Evolutionary conservation across 352 stramenopile genomes (phyloP), one percentile per base, ranked within the genome.

Genomic region (Globisporangium alternatum): DNA sequence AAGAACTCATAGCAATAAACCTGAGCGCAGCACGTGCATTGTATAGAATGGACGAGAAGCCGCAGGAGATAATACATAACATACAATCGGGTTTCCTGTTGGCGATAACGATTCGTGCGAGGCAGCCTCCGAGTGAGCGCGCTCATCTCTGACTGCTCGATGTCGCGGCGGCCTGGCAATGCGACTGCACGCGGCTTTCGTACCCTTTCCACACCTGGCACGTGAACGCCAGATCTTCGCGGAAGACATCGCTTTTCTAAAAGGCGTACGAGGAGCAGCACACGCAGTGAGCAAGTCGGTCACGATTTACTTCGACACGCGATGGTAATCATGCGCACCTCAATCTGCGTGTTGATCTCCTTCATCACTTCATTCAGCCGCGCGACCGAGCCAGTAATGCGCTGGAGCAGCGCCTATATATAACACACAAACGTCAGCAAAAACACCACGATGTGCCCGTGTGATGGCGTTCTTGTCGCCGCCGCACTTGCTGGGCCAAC

Each of bases 151-250:
- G 54, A 37, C 2, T 30, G 44, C 15, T 64, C 7, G 65, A 39
- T 1, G 25, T n/a, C 2, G 41, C 65, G 12, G 60, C 75, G 22
- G 66, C 66, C 37, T 78, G 64, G 33, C 80, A 89, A 55, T 92
- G 80, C n/a, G 81, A 76, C 64, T 95, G 86, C 35, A 95, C 83
- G 33, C 83, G 83, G 31, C 77, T 91, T 58, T 95, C 80, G 67
- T 95, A 95, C 10, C 86, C 83, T 57, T 86, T 91, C 86, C 86
- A 95, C 37, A 95, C 82, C 64, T 90, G 78, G 43, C 83, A 93
- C 25, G 83, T 91, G 62, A 90, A 76, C 37, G 71, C 67, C 33
- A 95, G 63, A 19, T 95, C 82, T 48, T 87, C 80, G n/a, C 83
- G 79, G 45, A 89, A 80, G 30, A 74, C 72, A 54, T 92, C 83